Evolutionary conservation across 2,329 filamentous ascomycete genomes (phyloP), one percentile per base, ranked within the genome.

Genomic region (Cercospora citrullina): DNA sequence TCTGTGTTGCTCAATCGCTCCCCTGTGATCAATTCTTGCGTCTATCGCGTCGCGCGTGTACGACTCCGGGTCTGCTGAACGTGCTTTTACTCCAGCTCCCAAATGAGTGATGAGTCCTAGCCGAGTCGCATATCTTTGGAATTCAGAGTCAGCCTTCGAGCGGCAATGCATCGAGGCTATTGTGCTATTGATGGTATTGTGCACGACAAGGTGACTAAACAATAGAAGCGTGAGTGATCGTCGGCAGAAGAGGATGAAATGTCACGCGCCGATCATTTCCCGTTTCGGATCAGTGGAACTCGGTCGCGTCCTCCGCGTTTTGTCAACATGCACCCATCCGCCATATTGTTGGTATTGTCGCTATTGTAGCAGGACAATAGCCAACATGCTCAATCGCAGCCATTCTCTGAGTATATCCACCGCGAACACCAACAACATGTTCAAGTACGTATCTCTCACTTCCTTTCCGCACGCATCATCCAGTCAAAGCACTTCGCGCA

Each of bases 371-470:
- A 2, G 48, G 4, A 55, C 48, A 55, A 55, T 55, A 55, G 23
- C 10, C 48, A 55, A 55, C 48, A 55, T 55, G 48, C 48, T 55
- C 23, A 55, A 28, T 55, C 48, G 48, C 48, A 55, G 48, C 48
- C 48, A 55, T 55, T 55, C 48, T 55, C 48, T 55, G 5, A 55
- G 48, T 26, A 55, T 55, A 55, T 55, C 48, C 48, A 55, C 48
- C 12, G 48, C 48, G 48, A 26, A 23, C 30, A 55, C 48, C 23
- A 55, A 55, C 48, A 55, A 23, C 23, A 55, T 55, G 48, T 55
- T 55, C 48, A 55, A 55, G 48, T 55, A 55, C 48, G 48, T 55
- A 55, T 9, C 48, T 26, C 6, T n/a, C 48, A 16, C 48, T 28
- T 55, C 48, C 10, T 7, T n/a, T n/a, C 6, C 21, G 48, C 48